These are phyloP conservation scores for Cytidiella melzeri DNA, from an alignment of 768 basidiomycete species.

Conservation along the genomic window DNA sequence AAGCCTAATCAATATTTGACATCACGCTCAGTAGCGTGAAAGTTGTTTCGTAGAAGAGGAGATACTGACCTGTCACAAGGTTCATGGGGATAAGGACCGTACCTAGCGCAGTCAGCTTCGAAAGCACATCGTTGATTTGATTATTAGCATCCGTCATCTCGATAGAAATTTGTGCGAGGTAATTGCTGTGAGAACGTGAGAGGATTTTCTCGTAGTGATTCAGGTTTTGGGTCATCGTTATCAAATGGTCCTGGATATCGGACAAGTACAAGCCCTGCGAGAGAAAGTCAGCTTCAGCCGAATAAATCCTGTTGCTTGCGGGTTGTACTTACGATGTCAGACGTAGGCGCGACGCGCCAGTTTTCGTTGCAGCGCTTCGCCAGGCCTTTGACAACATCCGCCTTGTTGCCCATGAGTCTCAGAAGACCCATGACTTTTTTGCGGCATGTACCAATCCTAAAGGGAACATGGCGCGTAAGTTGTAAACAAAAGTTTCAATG, in stretches of 20 bases:
- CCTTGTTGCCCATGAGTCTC: slow-evolving; percentile 98
- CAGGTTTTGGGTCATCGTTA: slow-evolving; percentile 99
- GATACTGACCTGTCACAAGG: slow-evolving; percentile 75
- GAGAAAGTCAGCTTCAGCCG: not conserved
- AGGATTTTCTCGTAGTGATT: slow-evolving; percentile 99
- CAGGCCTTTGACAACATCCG: slow-evolving; percentile 97
- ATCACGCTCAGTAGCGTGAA: not conserved
- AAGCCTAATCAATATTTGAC: slow-evolving; percentile 46
- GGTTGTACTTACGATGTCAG: slow-evolving; percentile 73
- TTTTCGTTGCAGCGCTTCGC: slow-evolving; percentile 99
- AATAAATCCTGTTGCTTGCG: not conserved
- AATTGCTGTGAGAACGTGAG: slow-evolving; percentile 97
- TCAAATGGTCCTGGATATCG: slow-evolving; percentile 96
- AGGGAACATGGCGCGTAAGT: not conserved
- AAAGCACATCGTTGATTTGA: slow-evolving; percentile 98
- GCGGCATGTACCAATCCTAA: slow-evolving; percentile 90
- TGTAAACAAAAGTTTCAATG: not conserved
- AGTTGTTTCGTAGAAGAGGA: not conserved
- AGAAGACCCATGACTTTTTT: slow-evolving; percentile 99
- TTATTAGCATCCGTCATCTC: slow-evolving; percentile 99
- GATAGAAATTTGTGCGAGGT: slow-evolving; percentile 98
- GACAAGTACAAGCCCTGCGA: slow-evolving; percentile 86
- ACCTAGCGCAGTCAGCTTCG: slow-evolving; percentile 94
- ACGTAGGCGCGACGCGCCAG: slow-evolving; percentile 96
- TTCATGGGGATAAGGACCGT: slow-evolving; percentile 98